phyloP scores from a whole-genome alignment of 2,329 filamentous ascomycete genomes.

The Ophiostoma novo-ulmi region DNA sequence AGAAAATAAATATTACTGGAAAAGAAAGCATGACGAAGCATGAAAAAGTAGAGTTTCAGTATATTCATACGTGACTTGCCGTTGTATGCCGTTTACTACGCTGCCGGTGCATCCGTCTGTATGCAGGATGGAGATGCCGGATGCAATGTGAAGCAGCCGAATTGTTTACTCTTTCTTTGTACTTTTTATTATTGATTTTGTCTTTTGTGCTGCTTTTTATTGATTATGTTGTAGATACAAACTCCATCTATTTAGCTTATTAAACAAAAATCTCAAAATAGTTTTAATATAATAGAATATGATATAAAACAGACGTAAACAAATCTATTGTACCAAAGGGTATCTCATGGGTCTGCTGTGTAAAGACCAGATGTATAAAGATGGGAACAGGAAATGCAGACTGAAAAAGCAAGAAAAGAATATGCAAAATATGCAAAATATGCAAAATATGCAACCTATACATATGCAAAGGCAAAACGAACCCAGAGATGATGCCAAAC shows the following conservation, averaged over 20 bases:
- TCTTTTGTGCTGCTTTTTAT: neutral
- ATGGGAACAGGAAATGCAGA: too few relatives aligned
- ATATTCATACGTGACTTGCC: neutral
- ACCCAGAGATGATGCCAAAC: conserved; percentile 2
- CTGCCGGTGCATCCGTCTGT: neutral
- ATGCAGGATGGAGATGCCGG: neutral
- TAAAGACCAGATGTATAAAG: neutral
- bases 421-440: neutral
- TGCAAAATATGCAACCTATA: neutral
- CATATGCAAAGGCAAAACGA: neutral
- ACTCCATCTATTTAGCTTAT: neutral
- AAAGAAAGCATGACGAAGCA: neutral
- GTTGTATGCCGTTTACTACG: neutral
- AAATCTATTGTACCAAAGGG: neutral
- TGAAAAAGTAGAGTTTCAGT: neutral
- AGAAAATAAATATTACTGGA: neutral
- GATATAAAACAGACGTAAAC: neutral
- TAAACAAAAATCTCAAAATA: neutral
- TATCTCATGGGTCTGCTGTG: neutral
- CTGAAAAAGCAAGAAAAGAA: neutral
- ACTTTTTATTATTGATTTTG: too few relatives aligned
- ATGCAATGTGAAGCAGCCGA: neutral
- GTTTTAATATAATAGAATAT: neutral
- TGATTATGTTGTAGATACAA: neutral
- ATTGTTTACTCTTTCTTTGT: neutral